These are phyloP conservation scores for Boeremia lycopersici DNA, from an alignment of 2,329 filamentous ascomycete genomes.

Conservation along the genomic window DNA sequence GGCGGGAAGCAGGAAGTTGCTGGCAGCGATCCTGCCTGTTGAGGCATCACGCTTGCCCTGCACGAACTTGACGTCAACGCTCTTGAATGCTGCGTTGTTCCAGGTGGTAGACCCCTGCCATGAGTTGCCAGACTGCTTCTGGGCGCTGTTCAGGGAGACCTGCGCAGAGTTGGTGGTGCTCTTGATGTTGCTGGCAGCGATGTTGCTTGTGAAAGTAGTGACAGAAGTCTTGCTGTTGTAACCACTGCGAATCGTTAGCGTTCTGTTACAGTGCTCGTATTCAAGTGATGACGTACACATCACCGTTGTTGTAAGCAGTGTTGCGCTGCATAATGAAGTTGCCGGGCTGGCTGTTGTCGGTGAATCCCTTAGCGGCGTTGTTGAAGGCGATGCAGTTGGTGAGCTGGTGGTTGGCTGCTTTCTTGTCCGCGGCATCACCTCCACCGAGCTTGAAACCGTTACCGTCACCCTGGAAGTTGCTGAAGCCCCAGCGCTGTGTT, in stretches of 20 bases:
- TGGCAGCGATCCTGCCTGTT: constrained; percentile 49
- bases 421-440: constrained; percentile 37
- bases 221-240: constrained; percentile 48
- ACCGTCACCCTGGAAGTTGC: constrained; percentile 53
- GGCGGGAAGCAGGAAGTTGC: constrained; percentile 52
- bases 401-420: constrained; percentile 52
- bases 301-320: constrained; percentile 56
- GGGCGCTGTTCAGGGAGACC: constrained; percentile 21
- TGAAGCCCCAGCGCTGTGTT: constrained; percentile 50
- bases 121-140: constrained; percentile 49
- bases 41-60: constrained; percentile 48
- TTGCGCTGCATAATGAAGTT: constrained; percentile 50
- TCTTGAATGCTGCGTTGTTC: constrained; percentile 50
- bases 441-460: constrained; percentile 58
- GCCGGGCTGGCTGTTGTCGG: constrained; percentile 54
- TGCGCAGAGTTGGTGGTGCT: constrained; percentile 25
- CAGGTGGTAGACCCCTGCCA: constrained; percentile 50
- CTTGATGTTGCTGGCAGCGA: constrained; percentile 47
- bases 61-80: constrained; percentile 42
- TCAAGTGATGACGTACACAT: constrained; percentile 23
- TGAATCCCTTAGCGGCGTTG: constrained; percentile 55
- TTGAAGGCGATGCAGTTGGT: constrained; percentile 54
- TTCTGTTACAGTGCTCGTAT: not conserved
- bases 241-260: constrained; percentile 25
- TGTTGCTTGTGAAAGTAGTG: constrained; percentile 48